Base-by-base conservation (phyloP, 306 rosid species). In the Notholithocarpus densiflorus region DNA sequence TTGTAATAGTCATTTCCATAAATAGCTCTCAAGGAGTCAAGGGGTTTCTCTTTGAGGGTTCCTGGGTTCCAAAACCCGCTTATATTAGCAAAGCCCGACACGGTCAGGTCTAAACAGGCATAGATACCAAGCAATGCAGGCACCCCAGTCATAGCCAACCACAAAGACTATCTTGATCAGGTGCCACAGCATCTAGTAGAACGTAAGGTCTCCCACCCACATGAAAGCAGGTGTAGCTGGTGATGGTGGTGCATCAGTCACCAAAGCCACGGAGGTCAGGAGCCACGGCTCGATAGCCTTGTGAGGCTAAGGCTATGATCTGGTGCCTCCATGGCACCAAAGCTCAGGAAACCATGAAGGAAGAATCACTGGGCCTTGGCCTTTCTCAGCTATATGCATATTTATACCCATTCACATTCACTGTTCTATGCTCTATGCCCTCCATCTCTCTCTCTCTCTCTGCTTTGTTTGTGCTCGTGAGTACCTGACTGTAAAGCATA, bases 71-170 rank as follows among this genome's bases (percentile, higher is more conserved):
- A 88, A 92, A 8, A 66, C 24, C 18, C 91, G 32, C 97, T 92
- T 83, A 88, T 7, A 74, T 80, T 92, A 40, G 86, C 53, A 92
- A 53, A 65, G 93, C 97, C 80, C 88, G 51, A 92, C 81, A 64
- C 90, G 29, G 6, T 94, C 93, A 0, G 97, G 94, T 15, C 97
- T 86, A 71, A 83, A 89, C 37, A 87, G 82, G 20, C 93, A 89
- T 19, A 94, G 94, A 12, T 27, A 40, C 96, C 97, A 94, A 40
- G 94, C 92, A 4, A 71, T 81, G 3, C 86, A 0, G 2, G 94
- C 97, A n/a, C 98, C 98, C 98, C 94, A 92, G 56, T 94, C 97
- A 68, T 92, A 97, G 0, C 82, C 98, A 13, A 94, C 97, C 37
- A 94, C 97, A 77, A 87, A 92, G 80, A 94, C 94, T 87, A 60